Percentiles rank a stretch among this genome's conserved stretches.
Evolutionary conservation across 805 yeast genomes (phyloP).

Genomic region (Metschnikowia dekortorum): DNA sequence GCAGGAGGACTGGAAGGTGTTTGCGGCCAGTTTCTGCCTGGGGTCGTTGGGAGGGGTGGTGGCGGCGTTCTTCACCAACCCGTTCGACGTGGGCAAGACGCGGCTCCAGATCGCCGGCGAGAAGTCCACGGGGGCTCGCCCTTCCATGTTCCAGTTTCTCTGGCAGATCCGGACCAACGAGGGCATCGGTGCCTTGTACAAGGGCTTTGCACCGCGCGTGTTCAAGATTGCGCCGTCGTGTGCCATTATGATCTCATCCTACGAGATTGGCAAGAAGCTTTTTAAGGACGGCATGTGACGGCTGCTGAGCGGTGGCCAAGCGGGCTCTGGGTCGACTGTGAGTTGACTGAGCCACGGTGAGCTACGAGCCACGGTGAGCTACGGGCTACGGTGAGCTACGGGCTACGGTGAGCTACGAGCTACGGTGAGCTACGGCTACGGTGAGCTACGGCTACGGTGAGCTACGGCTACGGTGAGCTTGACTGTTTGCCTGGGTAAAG

Average conservation of each 20-base stretch:
- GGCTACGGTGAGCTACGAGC: too few species aligned
- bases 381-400: too few species aligned
- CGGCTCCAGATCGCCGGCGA: slow-evolving; percentile 65
- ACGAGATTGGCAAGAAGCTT: slow-evolving; percentile 76
- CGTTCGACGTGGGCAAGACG: slow-evolving; percentile 97
- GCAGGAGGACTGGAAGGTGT: slow-evolving; percentile 40
- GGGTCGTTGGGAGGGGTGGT: slow-evolving; percentile 82
- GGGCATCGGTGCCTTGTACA: slow-evolving; percentile 80
- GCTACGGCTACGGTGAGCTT: too few species aligned
- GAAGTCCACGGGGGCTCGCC: slow-evolving; percentile 21
- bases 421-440: too few species aligned
- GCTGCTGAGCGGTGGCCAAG: not conserved
- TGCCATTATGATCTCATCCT: slow-evolving; percentile 96
- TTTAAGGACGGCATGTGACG: slow-evolving; percentile 20
- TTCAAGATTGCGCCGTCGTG: slow-evolving; percentile 94
- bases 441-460: too few species aligned
- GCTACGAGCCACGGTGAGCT: too few species aligned
- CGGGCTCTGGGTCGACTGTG: too few species aligned
- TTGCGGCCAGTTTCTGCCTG: slow-evolving; percentile 63
- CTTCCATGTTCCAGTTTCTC: slow-evolving; percentile 68
- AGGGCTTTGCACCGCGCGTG: slow-evolving; percentile 81
- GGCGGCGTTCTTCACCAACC: slow-evolving; percentile 87
- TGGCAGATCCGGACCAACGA: slow-evolving; percentile 60
- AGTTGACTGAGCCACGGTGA: too few species aligned
- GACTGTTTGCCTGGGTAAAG: too few species aligned